Conservation (phyloP, 2,329 filamentous ascomycete species). For the Aureobasidium mangrovei region DNA sequence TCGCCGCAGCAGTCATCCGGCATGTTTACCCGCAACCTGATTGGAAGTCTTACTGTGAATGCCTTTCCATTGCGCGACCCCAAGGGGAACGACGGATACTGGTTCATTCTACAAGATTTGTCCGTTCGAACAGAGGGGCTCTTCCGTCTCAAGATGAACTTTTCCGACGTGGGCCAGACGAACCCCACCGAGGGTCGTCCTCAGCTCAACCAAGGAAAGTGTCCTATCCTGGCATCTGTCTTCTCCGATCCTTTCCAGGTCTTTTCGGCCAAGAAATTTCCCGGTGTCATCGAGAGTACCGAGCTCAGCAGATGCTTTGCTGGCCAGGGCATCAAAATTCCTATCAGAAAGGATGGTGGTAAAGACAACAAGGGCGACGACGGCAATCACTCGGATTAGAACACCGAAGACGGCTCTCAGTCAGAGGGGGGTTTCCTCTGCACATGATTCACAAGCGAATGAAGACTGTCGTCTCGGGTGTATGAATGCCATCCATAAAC, state of each 20-base stretch:
- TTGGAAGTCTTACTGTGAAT: slow-evolving; percentile 82
- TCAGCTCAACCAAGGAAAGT: slow-evolving; percentile 62
- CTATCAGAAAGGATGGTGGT: slow-evolving; percentile 77
- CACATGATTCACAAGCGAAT: too few relatives aligned
- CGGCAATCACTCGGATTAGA: slow-evolving; percentile 25
- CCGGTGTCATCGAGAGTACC: slow-evolving; percentile 92
- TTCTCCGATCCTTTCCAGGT: slow-evolving; percentile 90
- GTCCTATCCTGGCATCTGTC: slow-evolving; percentile 72
- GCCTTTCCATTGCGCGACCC: slow-evolving; percentile 76
- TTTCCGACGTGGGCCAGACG: slow-evolving; percentile 67
- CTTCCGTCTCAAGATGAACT: slow-evolving; percentile 70
- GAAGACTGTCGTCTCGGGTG: too few relatives aligned
- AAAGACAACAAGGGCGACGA: slow-evolving; percentile 39
- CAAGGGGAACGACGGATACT: slow-evolving; percentile 75
- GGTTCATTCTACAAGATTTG: slow-evolving; percentile 94
- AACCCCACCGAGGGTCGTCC: slow-evolving; percentile 6
- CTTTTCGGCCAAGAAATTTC: slow-evolving; percentile 96
- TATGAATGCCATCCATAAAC: too few relatives aligned
- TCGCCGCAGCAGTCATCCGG: slow-evolving; percentile 43
- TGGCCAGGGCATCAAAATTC: slow-evolving; percentile 89
- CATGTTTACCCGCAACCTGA: slow-evolving; percentile 92
- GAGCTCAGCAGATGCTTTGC: slow-evolving; percentile 87
- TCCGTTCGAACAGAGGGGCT: slow-evolving; percentile 87
- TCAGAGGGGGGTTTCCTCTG: too few relatives aligned
- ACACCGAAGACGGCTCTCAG: too few relatives aligned